A percentile compares a stretch with the other conserved stretches of the same genome.
Evolutionary conservation across 345 rosid genomes (phyloP).

Genomic region (Hibiscus tridactylites): DNA sequence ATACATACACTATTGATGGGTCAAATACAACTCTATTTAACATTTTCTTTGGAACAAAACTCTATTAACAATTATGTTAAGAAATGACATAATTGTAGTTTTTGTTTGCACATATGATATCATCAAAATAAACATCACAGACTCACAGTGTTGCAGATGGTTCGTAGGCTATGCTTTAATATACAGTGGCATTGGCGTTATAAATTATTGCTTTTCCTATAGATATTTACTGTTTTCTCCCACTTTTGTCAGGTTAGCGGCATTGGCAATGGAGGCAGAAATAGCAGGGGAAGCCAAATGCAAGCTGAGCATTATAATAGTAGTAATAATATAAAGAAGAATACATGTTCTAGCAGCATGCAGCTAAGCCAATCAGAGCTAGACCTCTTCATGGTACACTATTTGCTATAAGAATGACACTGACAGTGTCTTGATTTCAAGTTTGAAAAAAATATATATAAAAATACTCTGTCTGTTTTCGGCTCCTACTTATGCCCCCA

Average conservation of each 20-base stretch:
- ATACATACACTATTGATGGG: too few species aligned
- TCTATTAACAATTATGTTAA: not conserved
- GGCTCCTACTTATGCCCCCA: too few species aligned
- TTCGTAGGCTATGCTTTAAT: not conserved
- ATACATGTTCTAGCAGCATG: conserved; percentile 15
- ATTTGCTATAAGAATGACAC: too few species aligned
- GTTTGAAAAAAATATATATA: too few species aligned
- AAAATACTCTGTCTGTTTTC: too few species aligned
- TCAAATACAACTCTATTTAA: too few species aligned
- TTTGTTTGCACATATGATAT: not conserved
- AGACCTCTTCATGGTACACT: conserved; percentile 40
- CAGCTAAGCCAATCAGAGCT: conserved; percentile 28
- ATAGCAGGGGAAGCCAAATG: not conserved
- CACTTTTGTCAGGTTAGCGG: conserved; percentile 19
- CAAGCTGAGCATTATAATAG: not conserved
- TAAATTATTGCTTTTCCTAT: too few species aligned
- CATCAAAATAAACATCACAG: not conserved
- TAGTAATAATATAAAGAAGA: not conserved
- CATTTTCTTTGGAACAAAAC: too few species aligned
- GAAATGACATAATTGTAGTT: not conserved
- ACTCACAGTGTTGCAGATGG: too few species aligned
- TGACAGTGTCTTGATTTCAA: too few species aligned
- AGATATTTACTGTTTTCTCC: too few species aligned
- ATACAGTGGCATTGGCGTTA: too few species aligned
- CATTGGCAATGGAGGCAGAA: conserved; percentile 4